These are phyloP conservation scores for Phaeosphaeria sp. DNA, from an alignment of 2,329 filamentous ascomycete species.

Conservation along the genomic window DNA sequence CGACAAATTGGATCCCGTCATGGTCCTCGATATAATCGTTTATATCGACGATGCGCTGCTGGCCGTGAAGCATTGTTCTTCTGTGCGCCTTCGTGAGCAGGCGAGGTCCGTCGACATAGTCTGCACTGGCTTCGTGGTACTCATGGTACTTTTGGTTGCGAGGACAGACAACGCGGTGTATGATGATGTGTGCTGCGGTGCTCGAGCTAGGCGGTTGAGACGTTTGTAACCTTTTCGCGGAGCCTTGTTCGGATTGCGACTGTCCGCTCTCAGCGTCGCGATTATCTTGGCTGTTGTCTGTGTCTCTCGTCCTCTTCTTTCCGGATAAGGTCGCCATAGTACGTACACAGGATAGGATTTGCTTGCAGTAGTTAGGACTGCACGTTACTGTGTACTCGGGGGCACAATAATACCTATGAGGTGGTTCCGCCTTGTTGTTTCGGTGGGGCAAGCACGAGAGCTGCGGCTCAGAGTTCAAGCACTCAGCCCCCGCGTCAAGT, in stretches of 20 bases:
- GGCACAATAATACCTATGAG: too few species aligned
- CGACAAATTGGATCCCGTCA: neutral
- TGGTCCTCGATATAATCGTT: constrained; percentile 1
- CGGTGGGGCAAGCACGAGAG: too few species aligned
- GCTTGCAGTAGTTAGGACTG: neutral
- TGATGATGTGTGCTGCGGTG: neutral
- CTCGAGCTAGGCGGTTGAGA: neutral
- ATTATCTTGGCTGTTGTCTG: too few species aligned
- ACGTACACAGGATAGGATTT: neutral
- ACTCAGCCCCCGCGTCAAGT: too few species aligned
- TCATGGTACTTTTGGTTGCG: neutral
- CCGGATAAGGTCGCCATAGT: neutral
- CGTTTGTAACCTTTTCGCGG: neutral
- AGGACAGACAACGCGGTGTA: constrained; percentile 6
- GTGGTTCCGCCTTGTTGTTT: too few species aligned
- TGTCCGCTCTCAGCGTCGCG: neutral
- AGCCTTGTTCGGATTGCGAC: neutral
- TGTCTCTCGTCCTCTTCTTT: neutral
- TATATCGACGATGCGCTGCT: neutral
- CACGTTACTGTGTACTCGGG: neutral
- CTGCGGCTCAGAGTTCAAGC: too few species aligned
- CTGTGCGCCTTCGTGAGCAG: neutral
- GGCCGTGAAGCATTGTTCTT: constrained; percentile 1
- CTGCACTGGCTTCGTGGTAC: neutral
- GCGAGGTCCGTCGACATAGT: neutral